These are phyloP conservation scores for Fusarium proliferatum DNA, from an alignment of 2,329 filamentous ascomycete species.

Conservation along the genomic window DNA sequence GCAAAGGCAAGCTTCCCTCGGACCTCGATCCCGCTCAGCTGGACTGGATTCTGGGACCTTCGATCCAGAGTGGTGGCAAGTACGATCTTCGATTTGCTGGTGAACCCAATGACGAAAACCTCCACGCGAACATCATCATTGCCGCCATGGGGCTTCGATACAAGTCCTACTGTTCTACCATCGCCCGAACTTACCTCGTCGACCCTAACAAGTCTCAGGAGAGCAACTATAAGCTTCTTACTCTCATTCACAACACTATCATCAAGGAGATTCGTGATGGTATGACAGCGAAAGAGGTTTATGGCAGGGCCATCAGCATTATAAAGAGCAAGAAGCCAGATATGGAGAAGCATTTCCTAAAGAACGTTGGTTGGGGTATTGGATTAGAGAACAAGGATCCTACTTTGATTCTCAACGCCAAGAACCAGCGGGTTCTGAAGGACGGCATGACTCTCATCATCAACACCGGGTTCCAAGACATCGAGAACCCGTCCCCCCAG, in stretches of 20 bases:
- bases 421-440: conserved; percentile 84
- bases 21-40: conserved; percentile 90
- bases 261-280: conserved; percentile 93
- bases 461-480: conserved; percentile 88
- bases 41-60: conserved; percentile 92
- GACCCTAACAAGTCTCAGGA: conserved; percentile 98
- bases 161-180: conserved; percentile 93
- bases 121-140: conserved; percentile 94
- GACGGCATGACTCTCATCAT: conserved; percentile 98
- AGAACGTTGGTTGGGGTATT: conserved; percentile 91
- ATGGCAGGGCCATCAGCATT: conserved; percentile 83
- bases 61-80: conserved; percentile 94
- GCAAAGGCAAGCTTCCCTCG: conserved; percentile 79
- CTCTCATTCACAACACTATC: conserved; percentile 86
- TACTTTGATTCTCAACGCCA: conserved; percentile 85
- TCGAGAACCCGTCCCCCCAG: conserved; percentile 86
- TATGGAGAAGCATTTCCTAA: conserved; percentile 92
- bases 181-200: conserved; percentile 93
- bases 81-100: conserved; percentile 88
- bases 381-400: conserved; percentile 91
- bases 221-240: conserved; percentile 89
- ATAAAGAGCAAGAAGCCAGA: conserved; percentile 94
- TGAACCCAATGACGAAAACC: conserved; percentile 81
- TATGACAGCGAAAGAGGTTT: conserved; percentile 87
- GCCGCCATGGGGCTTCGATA: conserved; percentile 92